Base-by-base conservation (phyloP, 805 yeast genomes). In the Dipodascopsis tothii region DNA sequence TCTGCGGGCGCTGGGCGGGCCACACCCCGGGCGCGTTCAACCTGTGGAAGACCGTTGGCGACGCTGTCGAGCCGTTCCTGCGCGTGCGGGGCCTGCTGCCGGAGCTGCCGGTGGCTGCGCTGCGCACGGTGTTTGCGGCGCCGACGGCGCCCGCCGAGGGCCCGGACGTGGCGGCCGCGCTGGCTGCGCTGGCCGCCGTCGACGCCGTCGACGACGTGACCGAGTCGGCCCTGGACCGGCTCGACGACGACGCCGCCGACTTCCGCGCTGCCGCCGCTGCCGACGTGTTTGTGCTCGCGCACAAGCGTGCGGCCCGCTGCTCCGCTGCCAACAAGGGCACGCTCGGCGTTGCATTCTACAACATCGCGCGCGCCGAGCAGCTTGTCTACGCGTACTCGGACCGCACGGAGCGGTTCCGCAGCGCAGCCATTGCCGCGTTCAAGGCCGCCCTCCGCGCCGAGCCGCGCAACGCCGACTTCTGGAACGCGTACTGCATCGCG, bases 401-500 rank as follows among this genome's bases (percentile, higher is more conserved):
- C 45, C 11, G 49, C 25, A 18, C 50, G 18, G 28, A 17, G 18
- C 17, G 32, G 18, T 51, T 39, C 35, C 33, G 41, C 45, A 73
- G 72, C 14, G 61, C 69, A 1, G 72, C 96, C 0, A 71, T 84
- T 11, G 67, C 60, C 17, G 62, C 71, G 3, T 66, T 84, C 50
- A 84, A 83, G 53, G 73, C 70, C 35, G 81, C 95, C 0, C 77
- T 88, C 43, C 78, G 74, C 44, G 64, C 78, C 5, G 96, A 90
- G 60, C 72, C 80, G 3, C 74, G 72, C 45, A 83, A 81, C 50
- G 68, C 81, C 1, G 78, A 74, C 17, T 78, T 78, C 45, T 92
- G 99, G 99, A 69, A 76, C 41, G 80, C 84, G 0, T 68, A 90
- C 22, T 98, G 97, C 11, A 73, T 81, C 44, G 82, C 87, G 0